Base-by-base conservation (phyloP, 345 rosid genomes). In the Noccaea caerulescens region DNA sequence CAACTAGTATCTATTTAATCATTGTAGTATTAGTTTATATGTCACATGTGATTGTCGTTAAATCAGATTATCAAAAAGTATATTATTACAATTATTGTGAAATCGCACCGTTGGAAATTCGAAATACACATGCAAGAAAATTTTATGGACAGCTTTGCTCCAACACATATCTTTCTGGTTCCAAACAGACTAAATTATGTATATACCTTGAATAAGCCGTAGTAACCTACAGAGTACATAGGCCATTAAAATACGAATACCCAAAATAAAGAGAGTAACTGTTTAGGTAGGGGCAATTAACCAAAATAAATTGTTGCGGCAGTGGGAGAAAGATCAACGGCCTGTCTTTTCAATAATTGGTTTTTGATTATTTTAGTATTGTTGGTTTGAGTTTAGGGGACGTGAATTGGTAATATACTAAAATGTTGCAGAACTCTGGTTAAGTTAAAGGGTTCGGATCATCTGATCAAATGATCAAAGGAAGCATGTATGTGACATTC, bases 21-120 rank as follows among this genome's bases (percentile, higher is more conserved):
- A 39, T 65, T 47, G 44, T 39, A 65, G 44, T 39, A 65, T 65
- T 73, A 27, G 27, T 27, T 56, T 47, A 72, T 16, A 37, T 27
- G 51, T 32, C 59, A 73, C 72, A 65, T 57, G 72, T 65, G 52
- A 25, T 47, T 73, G 66, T 49, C 58, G 52, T 47, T 56, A 72
- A 39, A 57, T 41, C 27, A 47, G 30, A 27, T 27, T 27, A 27
- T 27, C 3, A 27, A 3, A 37, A 2, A 6, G 14, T 47, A 65
- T 27, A 16, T 56, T 46, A 8, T 12, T 47, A 23, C 63, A 61
- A 72, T 55, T 14, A 56, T 54, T 63, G 25, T 37, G 64, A 37
- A 47, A 46, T 47, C 2, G 34, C 76, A 58, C 76, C 71, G 76
- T 64, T 55, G 58, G 71, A 62, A 36, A 32, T 56, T 64, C 23